Evolutionary conservation across 495 filamentous ascomycete species (phyloP).

Genomic region (Entonaema liquescens): DNA sequence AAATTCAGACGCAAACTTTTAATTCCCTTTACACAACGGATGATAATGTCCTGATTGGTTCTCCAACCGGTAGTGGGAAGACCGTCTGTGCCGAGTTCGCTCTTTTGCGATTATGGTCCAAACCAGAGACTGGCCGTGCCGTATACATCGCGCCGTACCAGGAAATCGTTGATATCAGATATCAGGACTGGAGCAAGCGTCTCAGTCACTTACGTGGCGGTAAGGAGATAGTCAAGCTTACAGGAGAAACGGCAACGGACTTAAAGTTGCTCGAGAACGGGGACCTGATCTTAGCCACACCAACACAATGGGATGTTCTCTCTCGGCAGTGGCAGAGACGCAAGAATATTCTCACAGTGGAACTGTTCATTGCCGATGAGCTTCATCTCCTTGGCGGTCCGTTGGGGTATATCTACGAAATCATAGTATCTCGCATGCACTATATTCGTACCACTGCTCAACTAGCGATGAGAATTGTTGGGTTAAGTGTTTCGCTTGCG

Average conservation of each 20-base stretch:
- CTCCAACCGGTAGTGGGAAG: conserved; percentile 93
- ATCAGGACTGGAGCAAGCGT: conserved; percentile 84
- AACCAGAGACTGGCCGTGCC: conserved; percentile 74
- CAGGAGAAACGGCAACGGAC: conserved; percentile 91
- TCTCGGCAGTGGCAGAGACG: conserved; percentile 95
- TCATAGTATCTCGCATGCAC: conserved; percentile 96
- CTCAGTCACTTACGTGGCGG: conserved; percentile 77
- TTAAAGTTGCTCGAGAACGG: conserved; percentile 87
- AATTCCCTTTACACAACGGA: conserved; percentile 89
- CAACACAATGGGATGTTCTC: conserved; percentile 92
- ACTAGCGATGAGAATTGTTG: conserved; percentile 84
- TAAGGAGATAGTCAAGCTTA: conserved; percentile 93
- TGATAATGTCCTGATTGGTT: conserved; percentile 90
- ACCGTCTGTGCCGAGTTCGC: conserved; percentile 97
- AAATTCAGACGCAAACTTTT: conserved; percentile 96
- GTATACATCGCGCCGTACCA: conserved; percentile 98
- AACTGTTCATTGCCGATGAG: conserved; percentile 95
- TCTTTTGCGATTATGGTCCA: conserved; percentile 86
- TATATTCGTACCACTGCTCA: conserved; percentile 91
- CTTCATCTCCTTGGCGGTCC: conserved; percentile 95
- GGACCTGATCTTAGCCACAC: conserved; percentile 92
- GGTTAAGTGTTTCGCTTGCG: conserved; percentile 89
- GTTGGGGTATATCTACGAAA: conserved; percentile 90
- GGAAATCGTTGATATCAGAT: conserved; percentile 82
- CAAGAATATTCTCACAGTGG: conserved; percentile 91